These are phyloP conservation scores for Macroventuria anomochaeta DNA, from an alignment of 2,329 filamentous ascomycete species.

Conservation along the genomic window DNA sequence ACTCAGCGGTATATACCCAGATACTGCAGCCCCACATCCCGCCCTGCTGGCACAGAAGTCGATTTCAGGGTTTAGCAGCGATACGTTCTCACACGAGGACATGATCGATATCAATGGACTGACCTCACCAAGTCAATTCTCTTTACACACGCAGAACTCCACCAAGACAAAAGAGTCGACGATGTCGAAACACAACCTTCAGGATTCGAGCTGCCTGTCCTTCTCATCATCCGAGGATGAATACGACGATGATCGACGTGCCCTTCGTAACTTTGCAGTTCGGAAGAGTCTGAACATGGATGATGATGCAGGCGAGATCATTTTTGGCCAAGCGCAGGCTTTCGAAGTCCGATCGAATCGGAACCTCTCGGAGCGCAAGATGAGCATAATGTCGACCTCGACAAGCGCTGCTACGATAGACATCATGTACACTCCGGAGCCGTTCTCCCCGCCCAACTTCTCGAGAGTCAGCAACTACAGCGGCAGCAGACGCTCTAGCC, in stretches of 20 bases:
- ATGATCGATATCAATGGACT: slow-evolving; percentile 30
- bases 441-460: slow-evolving; percentile 29
- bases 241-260: slow-evolving; percentile 27
- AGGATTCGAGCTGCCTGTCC: slow-evolving; percentile 49
- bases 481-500: slow-evolving; percentile 36
- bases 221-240: slow-evolving; percentile 51
- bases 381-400: slow-evolving; percentile 44
- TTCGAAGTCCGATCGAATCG: slow-evolving; percentile 42
- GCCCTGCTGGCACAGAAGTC: slow-evolving; percentile 23
- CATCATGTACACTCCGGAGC: slow-evolving; percentile 48
- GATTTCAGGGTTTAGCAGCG: slow-evolving; percentile 22
- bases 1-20: slow-evolving; percentile 22
- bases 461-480: slow-evolving; percentile 27
- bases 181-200: slow-evolving; percentile 43
- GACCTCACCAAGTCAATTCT: slow-evolving; percentile 41
- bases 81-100: slow-evolving; percentile 32
- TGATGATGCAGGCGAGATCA: slow-evolving; percentile 43
- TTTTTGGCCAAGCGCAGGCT: slow-evolving; percentile 48
- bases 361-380: slow-evolving; percentile 37
- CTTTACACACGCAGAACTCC: slow-evolving; percentile 36
- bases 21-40: slow-evolving; percentile 12
- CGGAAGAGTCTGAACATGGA: slow-evolving; percentile 46
- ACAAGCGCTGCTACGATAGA: slow-evolving; percentile 49
- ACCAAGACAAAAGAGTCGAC: slow-evolving; percentile 44
- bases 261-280: slow-evolving; percentile 24